Evolutionary conservation across 768 basidiomycete genomes (phyloP).

Genomic region (Cystofilobasidium capitatum): DNA sequence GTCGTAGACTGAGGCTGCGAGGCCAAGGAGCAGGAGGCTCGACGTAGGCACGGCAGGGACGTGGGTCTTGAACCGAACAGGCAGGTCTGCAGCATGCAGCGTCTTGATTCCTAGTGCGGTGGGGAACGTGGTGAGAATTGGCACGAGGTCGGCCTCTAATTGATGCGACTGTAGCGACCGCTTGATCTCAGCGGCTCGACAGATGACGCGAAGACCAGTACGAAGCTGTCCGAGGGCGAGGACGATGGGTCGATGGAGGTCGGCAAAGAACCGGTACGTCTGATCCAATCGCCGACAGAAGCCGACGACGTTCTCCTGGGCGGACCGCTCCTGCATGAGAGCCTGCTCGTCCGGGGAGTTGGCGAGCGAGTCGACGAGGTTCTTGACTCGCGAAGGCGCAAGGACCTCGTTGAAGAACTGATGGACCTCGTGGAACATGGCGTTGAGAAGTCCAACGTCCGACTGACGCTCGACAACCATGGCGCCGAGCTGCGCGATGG

Average conservation of each 20-base stretch:
- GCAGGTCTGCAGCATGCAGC: slow-evolving; percentile 22
- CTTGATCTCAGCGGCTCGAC: slow-evolving; percentile 23
- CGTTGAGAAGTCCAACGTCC: slow-evolving; percentile 33
- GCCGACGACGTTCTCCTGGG: slow-evolving; percentile 68
- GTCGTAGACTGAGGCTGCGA: slow-evolving; percentile 39
- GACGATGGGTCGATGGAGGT: slow-evolving; percentile 59
- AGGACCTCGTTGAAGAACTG: slow-evolving; percentile 60
- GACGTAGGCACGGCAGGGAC: slow-evolving; percentile 23
- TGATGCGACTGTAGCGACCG: background rate
- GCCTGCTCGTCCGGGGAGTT: slow-evolving; percentile 27
- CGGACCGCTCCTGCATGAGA: slow-evolving; percentile 52
- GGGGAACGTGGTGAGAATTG: slow-evolving; percentile 32
- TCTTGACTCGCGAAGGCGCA: slow-evolving; percentile 47
- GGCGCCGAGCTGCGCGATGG: slow-evolving; percentile 20
- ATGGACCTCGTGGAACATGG: slow-evolving; percentile 47
- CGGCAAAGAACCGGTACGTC: slow-evolving; percentile 60
- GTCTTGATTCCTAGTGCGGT: slow-evolving; percentile 18
- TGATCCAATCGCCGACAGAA: slow-evolving; percentile 60
- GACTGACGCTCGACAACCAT: slow-evolving; percentile 22
- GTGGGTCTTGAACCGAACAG: slow-evolving; percentile 21
- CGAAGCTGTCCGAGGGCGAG: slow-evolving; percentile 57
- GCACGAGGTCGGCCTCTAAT: slow-evolving; percentile 31
- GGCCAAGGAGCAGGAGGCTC: slow-evolving; percentile 27
- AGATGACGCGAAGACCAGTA: slow-evolving; percentile 59
- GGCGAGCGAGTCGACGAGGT: slow-evolving; percentile 41